Evolutionary conservation across 106 monocot genomes (phyloP), one percentile per base, ranked within the genome.

Genomic region (Platanthera guangdongensis): DNA sequence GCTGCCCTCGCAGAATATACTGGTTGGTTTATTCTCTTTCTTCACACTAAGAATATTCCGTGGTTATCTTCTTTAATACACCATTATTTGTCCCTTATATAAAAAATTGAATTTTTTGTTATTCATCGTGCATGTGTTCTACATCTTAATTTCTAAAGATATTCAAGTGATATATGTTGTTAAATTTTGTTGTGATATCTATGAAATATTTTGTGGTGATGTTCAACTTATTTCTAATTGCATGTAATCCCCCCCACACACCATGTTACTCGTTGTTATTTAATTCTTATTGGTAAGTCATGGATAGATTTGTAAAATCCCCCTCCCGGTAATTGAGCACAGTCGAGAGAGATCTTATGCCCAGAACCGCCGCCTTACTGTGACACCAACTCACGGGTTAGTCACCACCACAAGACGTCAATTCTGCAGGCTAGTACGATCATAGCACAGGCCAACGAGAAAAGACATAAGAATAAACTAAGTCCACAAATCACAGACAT

Each of bases 1-100:
- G 82, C 94, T 70, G 79, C 94, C 60, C 89, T 99, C 51, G 94
- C 89, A 74, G 93, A 88, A 70, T 87, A 79, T 80, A 99, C 95
- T 57, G 95, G 95, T 93, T 81, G 51, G 53, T 74, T 67, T 78
- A 53, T 59, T 68, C 53, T 63, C 53, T 67, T 28, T 59, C 57
- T 53, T 46, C 25, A 12, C 19, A 5, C 53, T 9, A 19, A 50
- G 14, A 28, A 14, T 51, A 51, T 72, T 46, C 51, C 10, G 50
- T 48, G 51, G 54, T 7, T 78, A 30, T n/a, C n/a, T 59, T 47
- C 47, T 54, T 13, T 64, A 63, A 50, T 4, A 32, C 48, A 9
- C 15, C 52, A 19, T 75, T 21, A 21, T 62, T 22, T 62, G 9
- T 8, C 62, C 62, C 5, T 62, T 7, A 62, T 21, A 62, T 8